Base-by-base conservation (phyloP, 2,329 filamentous ascomycete genomes). In the Whalleya microplaca region DNA sequence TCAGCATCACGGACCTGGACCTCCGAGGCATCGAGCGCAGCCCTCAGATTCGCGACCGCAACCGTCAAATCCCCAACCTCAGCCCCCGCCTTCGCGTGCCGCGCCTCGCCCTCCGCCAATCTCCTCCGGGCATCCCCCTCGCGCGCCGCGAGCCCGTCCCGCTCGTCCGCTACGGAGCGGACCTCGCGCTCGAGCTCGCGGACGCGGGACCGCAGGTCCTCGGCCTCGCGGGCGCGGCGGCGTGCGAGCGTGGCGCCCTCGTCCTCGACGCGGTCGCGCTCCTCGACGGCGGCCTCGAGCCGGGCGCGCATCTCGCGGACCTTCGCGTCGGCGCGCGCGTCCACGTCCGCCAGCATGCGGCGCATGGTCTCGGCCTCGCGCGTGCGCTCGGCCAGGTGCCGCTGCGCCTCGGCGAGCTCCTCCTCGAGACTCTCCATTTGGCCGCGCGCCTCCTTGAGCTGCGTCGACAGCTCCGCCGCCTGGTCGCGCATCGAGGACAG, bases 301-400 rank as follows among this genome's bases (percentile, higher is more conserved):
- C 89, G 86, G 55, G 91, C 87, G 51, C 91, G 89, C 87, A 96
- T 95, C 63, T 98, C 94, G 23, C 91, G 87, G 18, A 96, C 84
- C 68, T 92, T 90, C 58, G 80, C 80, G 63, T 98, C 93, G 1
- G 93, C 87, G 9, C 91, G 84, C 57, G 89, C 85, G 71, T 98
- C 92, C 8, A 93, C 91, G 63, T 98, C 94, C 16, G 88, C 88
- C 12, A 99, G 79, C 57, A 98, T 81, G 47, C 92, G 83, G 32
- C 95, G 86, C 93, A 99, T 98, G 0, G 92, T 97, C 76, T 98
- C 94, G 21, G 87, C 91, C 75, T 99, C 95, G 43, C 95, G 86
- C 3, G 91, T 94, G 21, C 95, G 87, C 73, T 99, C 95, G 50
- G 85, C 86, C 2, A 99, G 82, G 58, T 97, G 83, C 55, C 91